Conservation (phyloP, 2,329 filamentous ascomycete genomes). For the Pyrenophora seminiperda region DNA sequence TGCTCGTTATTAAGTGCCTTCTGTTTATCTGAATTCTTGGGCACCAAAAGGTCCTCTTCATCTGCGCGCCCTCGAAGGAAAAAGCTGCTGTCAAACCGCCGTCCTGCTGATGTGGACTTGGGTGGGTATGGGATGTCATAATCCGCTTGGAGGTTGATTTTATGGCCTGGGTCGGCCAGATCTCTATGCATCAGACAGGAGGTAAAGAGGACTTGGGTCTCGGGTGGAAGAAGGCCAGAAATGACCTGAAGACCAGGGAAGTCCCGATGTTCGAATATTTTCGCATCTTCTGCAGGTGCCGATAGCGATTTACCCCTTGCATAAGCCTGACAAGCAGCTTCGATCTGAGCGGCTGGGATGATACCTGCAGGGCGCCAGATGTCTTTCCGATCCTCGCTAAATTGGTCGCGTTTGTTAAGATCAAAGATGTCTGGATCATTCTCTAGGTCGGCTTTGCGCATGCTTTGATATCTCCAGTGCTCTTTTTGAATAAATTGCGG, state of each 20-base stretch:
- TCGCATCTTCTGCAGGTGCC: conserved; percentile 29
- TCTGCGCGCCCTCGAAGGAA: conserved; percentile 41
- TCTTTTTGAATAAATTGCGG: conserved; percentile 43
- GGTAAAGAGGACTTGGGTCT: conserved; percentile 72
- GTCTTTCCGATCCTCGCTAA: conserved; percentile 43
- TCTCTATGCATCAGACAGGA: conserved; percentile 78
- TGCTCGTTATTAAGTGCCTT: conserved; percentile 73
- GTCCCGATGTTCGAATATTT: conserved; percentile 45
- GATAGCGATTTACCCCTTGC: conserved; percentile 33
- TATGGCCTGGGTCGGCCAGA: conserved; percentile 72
- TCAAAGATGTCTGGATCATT: conserved; percentile 54
- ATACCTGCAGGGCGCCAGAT: conserved; percentile 36
- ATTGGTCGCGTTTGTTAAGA: conserved; percentile 36
- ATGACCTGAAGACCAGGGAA: conserved; percentile 70
- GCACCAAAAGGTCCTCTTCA: conserved; percentile 45
- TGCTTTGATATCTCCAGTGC: conserved; percentile 62
- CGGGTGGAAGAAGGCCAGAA: conserved; percentile 73
- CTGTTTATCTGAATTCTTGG: conserved; percentile 73
- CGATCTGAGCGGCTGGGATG: conserved; percentile 37
- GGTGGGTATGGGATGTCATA: conserved; percentile 69
- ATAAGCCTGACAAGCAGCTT: conserved; percentile 40
- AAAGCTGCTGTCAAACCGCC: conserved; percentile 39
- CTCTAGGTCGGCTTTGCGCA: conserved; percentile 58
- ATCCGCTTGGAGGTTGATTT: conserved; percentile 86
- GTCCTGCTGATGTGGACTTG: conserved; percentile 42